These are phyloP conservation scores for Suillus fuscotomentosus DNA, from an alignment of 768 basidiomycete genomes.

Conservation along the genomic window DNA sequence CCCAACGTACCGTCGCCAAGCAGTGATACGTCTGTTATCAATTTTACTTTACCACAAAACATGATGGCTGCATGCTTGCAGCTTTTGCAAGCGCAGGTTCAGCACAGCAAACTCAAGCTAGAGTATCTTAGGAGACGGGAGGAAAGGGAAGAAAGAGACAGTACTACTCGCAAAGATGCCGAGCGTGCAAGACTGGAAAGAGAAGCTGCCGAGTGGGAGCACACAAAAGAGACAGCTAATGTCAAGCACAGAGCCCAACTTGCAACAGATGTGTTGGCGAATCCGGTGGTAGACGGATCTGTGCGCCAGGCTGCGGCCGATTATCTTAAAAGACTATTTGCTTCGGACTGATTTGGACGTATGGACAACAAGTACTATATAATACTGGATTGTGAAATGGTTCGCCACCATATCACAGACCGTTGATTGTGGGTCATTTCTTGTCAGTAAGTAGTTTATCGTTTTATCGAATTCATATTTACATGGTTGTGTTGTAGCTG, in stretches of 20 bases:
- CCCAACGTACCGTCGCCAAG: conserved; percentile 15
- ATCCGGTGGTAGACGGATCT: conserved; percentile 53
- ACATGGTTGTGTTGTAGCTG: not conserved
- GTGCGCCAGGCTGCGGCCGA: conserved; percentile 68
- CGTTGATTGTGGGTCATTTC: not conserved
- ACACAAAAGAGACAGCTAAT: conserved; percentile 46
- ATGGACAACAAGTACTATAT: not conserved
- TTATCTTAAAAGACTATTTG: conserved; percentile 68
- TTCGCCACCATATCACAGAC: not conserved
- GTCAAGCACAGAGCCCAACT: conserved; percentile 63
- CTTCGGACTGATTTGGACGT: conserved; percentile 22
- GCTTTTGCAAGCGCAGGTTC: conserved; percentile 63
- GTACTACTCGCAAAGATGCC: conserved; percentile 45
- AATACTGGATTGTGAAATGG: not conserved
- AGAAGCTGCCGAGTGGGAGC: conserved; percentile 56
- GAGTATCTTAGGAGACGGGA: conserved; percentile 67
- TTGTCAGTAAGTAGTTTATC: not conserved
- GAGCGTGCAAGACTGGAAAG: conserved; percentile 54
- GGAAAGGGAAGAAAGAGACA: conserved; percentile 67
- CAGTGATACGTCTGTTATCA: conserved; percentile 42
- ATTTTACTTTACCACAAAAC: conserved; percentile 53
- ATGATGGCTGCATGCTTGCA: conserved; percentile 58
- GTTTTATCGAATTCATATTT: not conserved
- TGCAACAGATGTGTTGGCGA: conserved; percentile 65
- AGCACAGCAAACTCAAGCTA: conserved; percentile 67